These are phyloP conservation scores for Pilasporangium apinafurcum DNA, from an alignment of 352 stramenopile species.

Conservation along the genomic window DNA sequence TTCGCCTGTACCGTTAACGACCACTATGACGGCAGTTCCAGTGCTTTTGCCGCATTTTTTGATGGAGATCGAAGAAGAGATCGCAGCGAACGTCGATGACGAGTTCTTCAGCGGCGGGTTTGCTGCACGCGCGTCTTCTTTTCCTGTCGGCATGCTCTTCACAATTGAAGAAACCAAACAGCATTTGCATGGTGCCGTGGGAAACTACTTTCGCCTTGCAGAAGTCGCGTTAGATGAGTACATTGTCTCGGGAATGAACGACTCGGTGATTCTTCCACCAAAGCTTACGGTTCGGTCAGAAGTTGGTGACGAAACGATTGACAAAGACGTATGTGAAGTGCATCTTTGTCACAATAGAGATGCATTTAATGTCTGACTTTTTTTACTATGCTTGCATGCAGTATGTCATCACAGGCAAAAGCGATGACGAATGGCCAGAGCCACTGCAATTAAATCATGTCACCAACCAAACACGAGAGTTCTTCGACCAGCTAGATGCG, in stretches of 20 bases:
- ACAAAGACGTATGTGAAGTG: slow-evolving; percentile 7
- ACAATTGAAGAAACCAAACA: slow-evolving; percentile 62
- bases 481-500: slow-evolving; percentile 60
- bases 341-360: neutral
- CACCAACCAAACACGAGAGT: slow-evolving; percentile 29
- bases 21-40: slow-evolving; percentile 6
- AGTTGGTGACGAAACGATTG: slow-evolving; percentile 12
- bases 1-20: too few relatives aligned
- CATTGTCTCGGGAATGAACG: slow-evolving; percentile 20
- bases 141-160: slow-evolving; percentile 60
- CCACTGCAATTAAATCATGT: slow-evolving; percentile 23
- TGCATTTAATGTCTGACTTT: too few relatives aligned
- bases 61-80: slow-evolving; percentile 55
- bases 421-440: slow-evolving; percentile 42
- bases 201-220: slow-evolving; percentile 53
- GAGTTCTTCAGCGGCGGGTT: slow-evolving; percentile 55
- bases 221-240: slow-evolving; percentile 52
- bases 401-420: slow-evolving; percentile 37
- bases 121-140: slow-evolving; percentile 36
- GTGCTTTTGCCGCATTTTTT: slow-evolving; percentile 60
- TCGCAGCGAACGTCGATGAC: slow-evolving; percentile 55
- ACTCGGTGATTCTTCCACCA: slow-evolving; percentile 23
- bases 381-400: too few relatives aligned
- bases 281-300: slow-evolving; percentile 40
- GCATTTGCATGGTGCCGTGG: slow-evolving; percentile 55